Evolutionary conservation across 768 basidiomycete genomes (phyloP).

Genomic region (Xerocomellus intermedius): DNA sequence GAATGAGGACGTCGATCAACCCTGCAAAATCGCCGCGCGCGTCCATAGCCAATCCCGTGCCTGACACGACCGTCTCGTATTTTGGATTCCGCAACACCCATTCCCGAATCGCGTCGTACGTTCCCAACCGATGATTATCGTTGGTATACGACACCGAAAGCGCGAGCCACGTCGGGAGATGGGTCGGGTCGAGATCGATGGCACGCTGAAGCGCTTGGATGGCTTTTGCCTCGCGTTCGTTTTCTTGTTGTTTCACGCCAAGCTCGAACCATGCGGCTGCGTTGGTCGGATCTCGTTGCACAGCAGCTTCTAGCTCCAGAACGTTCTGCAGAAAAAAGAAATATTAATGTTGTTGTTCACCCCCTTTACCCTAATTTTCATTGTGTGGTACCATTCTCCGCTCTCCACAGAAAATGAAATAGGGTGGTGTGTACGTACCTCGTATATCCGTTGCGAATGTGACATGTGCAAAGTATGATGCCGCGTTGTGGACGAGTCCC

Average conservation of each 20-base stretch:
- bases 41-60: constrained; percentile 28
- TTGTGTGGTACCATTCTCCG: constrained; percentile 7
- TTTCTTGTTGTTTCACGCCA: constrained; percentile 97
- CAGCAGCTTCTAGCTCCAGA: constrained; percentile 84
- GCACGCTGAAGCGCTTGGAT: constrained; percentile 81
- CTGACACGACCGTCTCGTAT: constrained; percentile 48
- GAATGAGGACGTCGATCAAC: constrained; percentile 76
- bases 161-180: constrained; percentile 84
- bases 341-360: constrained; percentile 15
- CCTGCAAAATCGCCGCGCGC: constrained; percentile 39
- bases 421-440: constrained; percentile 35
- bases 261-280: constrained; percentile 85
- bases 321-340: constrained; percentile 57
- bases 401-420: constrained; percentile 12
- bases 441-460: constrained; percentile 30
- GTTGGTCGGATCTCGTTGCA: constrained; percentile 72
- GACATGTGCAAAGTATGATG: constrained; percentile 43
- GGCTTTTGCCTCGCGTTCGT: constrained; percentile 91
- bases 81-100: constrained; percentile 70
- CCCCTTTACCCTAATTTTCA: background rate
- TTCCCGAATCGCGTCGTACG: constrained; percentile 76
- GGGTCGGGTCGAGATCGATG: constrained; percentile 73
- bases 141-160: constrained; percentile 90
- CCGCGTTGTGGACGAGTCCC: constrained; percentile 50
- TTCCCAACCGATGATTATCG: constrained; percentile 71